Base-by-base conservation (phyloP, 495 filamentous ascomycete genomes). In the Xylaria venustula region DNA sequence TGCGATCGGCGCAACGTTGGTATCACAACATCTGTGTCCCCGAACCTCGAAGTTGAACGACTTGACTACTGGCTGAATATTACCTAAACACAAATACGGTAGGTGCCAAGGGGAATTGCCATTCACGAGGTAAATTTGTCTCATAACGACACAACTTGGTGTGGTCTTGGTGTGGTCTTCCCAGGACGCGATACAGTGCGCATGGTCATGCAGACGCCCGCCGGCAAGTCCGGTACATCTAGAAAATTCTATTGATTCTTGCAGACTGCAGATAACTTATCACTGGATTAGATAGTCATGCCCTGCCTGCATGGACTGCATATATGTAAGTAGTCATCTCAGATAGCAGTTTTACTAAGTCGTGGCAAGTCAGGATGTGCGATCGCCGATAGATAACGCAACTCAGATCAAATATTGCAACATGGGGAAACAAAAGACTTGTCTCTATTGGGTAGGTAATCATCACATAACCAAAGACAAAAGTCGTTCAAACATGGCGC, bases 401-500 rank as follows among this genome's bases (percentile, higher is more conserved):
- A 58, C 49, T 58, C 5, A 26, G 44, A 3, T 58, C 44, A 49
- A 49, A 20, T 37, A 58, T 48, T 5, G 32, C 44, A 58, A 49
- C 55, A 58, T 7, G 22, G 3, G 5, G 19, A 7, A 19, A 7
- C 25, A 19, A 50, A 19, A 34, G n/a, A 15, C 57, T 52, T 60
- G 23, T 44, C 57, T 60, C 26, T 26, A 52, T 52, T 60, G 34
- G 57, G 57, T 60, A 52, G 57, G 57, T 22, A 45, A 51, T 20
- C 45, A 49, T 34, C 28, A 20, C 28, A 58, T 25, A 26, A 20
- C 20, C 22, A 28, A 19, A 40, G 12, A 30, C 44, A 49, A 48
- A n/a, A 15, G 44, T 28, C 30, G 28, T 17, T 20, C 20, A 1
- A 26, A 17, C 3, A n/a, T 15, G 14, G 6, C 37, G 28, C 26